Conservation (phyloP, 1,139 yeast genomes). For the Sporopachydermia cereana region DNA sequence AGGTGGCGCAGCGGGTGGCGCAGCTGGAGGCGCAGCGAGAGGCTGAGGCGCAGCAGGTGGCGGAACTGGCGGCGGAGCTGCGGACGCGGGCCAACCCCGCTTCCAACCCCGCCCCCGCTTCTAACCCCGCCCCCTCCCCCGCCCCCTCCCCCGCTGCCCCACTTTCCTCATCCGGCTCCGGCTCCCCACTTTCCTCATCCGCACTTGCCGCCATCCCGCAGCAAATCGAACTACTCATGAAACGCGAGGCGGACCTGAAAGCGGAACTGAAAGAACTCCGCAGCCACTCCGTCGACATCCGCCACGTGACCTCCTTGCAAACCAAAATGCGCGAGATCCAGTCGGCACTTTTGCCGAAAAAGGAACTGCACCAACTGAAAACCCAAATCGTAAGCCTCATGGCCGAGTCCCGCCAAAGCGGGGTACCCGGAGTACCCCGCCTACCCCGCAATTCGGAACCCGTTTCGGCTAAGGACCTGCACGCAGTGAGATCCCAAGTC, state of each 20-base stretch:
- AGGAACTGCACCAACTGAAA: constrained; percentile 2
- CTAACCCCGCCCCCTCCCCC: background rate
- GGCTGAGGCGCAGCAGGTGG: background rate
- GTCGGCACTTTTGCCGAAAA: background rate
- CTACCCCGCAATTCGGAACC: background rate
- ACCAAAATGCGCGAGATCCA: background rate
- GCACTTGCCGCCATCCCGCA: background rate
- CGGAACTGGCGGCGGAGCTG: background rate
- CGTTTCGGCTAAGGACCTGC: background rate
- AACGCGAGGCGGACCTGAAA: background rate
- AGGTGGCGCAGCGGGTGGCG: background rate
- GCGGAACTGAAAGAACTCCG: background rate
- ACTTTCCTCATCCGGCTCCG: too few species aligned
- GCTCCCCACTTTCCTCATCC: background rate
- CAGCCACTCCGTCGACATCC: background rate
- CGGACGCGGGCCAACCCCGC: background rate
- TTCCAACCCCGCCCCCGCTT: background rate
- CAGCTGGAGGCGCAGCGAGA: background rate
- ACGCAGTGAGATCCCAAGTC: background rate
- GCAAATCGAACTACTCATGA: background rate
- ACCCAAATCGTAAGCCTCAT: background rate
- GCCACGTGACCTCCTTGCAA: background rate
- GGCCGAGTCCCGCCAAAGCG: background rate
- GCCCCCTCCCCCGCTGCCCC: background rate
- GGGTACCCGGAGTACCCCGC: background rate